A percentile compares a stretch with the other conserved stretches of the same genome.
These are phyloP conservation scores for Coemansia sp. DNA, from an alignment of 192 early-diverging fungal genomes.

Conservation along the genomic window DNA sequence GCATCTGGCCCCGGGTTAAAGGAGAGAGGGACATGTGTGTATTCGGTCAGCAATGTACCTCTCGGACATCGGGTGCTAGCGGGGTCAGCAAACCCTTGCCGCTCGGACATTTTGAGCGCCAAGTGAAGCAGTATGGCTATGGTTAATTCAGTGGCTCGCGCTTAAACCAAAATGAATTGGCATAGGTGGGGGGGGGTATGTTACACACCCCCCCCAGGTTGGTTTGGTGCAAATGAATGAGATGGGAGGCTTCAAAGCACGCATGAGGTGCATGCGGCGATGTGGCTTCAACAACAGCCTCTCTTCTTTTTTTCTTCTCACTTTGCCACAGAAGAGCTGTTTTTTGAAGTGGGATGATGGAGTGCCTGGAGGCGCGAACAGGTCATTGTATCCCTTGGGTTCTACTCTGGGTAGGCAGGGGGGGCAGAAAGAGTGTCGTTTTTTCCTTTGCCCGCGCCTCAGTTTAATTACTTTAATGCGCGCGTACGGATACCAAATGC, in stretches of 20 bases:
- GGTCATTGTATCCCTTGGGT: not conserved
- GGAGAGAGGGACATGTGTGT: not conserved
- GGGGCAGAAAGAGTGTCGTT: not conserved
- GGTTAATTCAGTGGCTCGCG: not conserved
- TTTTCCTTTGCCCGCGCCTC: not conserved
- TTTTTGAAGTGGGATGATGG: slow-evolving; percentile 7
- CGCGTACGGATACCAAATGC: not conserved
- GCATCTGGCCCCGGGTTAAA: slow-evolving; percentile 8
- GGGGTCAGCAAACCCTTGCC: not conserved
- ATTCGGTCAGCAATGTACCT: not conserved
- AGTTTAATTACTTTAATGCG: slow-evolving; percentile 13
- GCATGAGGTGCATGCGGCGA: slow-evolving; percentile 9
- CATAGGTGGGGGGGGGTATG: not conserved
- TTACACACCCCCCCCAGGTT: not conserved
- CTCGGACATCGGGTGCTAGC: slow-evolving; percentile 3
- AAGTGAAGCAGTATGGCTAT: not conserved
- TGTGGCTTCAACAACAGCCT: slow-evolving; percentile 10
- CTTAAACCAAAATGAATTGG: not conserved
- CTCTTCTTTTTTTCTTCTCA: not conserved
- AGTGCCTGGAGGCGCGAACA: slow-evolving; percentile 1
- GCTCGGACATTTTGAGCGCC: slow-evolving; percentile 3
- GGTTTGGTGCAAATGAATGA: slow-evolving; percentile 2
- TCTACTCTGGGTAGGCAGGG: not conserved
- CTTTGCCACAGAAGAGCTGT: slow-evolving; percentile 2
- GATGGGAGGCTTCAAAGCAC: slow-evolving; percentile 8